Conservation (phyloP, 441 rosid species). For the Biscutella laevigata region DNA sequence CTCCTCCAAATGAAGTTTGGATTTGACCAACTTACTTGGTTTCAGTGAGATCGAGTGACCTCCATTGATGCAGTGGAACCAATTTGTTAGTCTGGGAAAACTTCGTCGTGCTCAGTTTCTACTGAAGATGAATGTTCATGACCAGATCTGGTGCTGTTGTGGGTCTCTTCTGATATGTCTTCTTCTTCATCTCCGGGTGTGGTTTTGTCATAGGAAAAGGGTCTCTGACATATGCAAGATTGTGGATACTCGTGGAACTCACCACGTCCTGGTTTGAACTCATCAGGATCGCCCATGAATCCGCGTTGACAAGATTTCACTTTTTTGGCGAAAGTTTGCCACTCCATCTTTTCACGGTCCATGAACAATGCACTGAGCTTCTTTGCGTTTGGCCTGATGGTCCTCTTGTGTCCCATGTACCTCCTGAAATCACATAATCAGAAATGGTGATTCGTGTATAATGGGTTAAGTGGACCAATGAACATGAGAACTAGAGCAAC, state of each 20-base stretch:
- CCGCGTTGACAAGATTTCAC: constrained; percentile 83
- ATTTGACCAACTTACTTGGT: constrained; percentile 19
- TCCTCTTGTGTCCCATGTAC: constrained; percentile 91
- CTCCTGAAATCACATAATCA: constrained; percentile 45
- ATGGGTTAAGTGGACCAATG: background rate
- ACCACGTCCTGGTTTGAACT: constrained; percentile 74
- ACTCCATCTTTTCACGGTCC: constrained; percentile 59
- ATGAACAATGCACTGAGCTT: constrained; percentile 70
- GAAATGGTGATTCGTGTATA: background rate
- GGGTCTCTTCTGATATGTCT: constrained; percentile 21
- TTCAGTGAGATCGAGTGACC: constrained; percentile 13
- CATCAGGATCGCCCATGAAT: constrained; percentile 96
- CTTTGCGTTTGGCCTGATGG: constrained; percentile 86
- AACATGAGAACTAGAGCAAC: background rate
- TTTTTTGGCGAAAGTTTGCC: constrained; percentile 70
- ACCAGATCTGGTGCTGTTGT: constrained; percentile 20
- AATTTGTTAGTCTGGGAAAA: constrained; percentile 29
- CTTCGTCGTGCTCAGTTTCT: constrained; percentile 30
- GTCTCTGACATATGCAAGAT: constrained; percentile 73
- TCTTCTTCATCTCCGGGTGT: constrained; percentile 24
- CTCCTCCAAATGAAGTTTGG: background rate
- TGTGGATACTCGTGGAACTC: constrained; percentile 87
- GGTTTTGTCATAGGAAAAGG: constrained; percentile 30
- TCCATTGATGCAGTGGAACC: constrained; percentile 8
- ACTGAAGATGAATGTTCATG: constrained; percentile 21